These are phyloP conservation scores for Salicornia ramosissima DNA, from an alignment of 148 eudicot species.

Conservation along the genomic window DNA sequence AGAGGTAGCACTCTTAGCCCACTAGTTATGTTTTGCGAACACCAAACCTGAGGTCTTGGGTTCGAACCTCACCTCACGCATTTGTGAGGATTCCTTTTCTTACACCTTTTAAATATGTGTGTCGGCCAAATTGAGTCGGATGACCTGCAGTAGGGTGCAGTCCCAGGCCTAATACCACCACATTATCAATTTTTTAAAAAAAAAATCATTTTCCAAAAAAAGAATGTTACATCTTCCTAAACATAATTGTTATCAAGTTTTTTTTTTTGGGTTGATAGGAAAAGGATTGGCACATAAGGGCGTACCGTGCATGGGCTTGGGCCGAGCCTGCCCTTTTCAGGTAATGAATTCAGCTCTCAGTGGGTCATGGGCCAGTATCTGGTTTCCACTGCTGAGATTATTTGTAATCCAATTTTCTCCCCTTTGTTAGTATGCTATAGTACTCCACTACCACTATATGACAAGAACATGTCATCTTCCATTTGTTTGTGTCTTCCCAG, in stretches of 20 bases:
- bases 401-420: constrained; percentile 10
- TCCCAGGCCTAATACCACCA: too few relatives aligned
- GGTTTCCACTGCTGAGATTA: constrained; percentile 4
- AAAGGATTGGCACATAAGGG: background rate
- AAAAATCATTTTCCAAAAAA: too few relatives aligned
- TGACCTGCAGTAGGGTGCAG: too few relatives aligned
- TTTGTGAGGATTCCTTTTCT: too few relatives aligned
- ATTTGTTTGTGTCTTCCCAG: constrained; percentile 20
- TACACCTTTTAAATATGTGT: too few relatives aligned
- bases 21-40: too few relatives aligned
- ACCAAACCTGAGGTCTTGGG: too few relatives aligned
- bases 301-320: background rate
- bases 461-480: constrained; percentile 20
- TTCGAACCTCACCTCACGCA: too few relatives aligned
- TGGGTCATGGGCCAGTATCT: background rate
- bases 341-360: background rate
- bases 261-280: background rate
- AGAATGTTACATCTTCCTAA: background rate
- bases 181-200: too few relatives aligned
- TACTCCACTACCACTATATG: constrained; percentile 9
- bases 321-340: background rate
- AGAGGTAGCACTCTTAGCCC: too few relatives aligned
- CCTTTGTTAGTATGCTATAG: background rate
- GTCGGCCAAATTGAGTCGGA: too few relatives aligned
- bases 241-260: background rate